Evolutionary conservation across 73 alveolate genomes (phyloP).

Genomic region (Paramecium caudatum): DNA sequence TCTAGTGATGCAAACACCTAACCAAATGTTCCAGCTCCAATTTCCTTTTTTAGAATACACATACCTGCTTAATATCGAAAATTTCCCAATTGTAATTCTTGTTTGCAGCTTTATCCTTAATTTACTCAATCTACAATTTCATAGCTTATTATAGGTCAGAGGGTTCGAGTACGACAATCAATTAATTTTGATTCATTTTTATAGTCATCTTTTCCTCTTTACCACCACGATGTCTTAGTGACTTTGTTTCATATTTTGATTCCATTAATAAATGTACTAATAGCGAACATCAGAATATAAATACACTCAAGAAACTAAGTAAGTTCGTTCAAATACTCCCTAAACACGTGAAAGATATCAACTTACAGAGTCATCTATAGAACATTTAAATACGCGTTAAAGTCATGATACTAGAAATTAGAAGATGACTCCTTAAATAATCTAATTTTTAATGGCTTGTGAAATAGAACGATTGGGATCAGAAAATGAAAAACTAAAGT

Average conservation of each 20-base stretch:
- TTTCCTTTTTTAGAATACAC: conserved; percentile 7
- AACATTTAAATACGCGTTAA: neutral
- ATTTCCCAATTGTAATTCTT: conserved; percentile 59
- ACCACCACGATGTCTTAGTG: conserved; percentile 10
- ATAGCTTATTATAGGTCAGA: conserved; percentile 6
- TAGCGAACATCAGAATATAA: neutral
- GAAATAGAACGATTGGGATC: neutral
- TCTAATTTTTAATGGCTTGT: conserved; percentile 12
- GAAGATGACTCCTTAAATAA: conserved; percentile 2
- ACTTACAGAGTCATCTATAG: neutral
- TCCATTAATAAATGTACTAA: neutral
- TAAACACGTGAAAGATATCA: neutral
- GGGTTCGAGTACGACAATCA: conserved; percentile 49
- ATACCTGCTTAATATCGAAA: conserved; percentile 47
- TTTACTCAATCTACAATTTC: conserved; percentile 44
- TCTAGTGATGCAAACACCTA: conserved; percentile 58
- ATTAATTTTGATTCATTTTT: conserved; percentile 10
- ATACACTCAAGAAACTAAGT: neutral
- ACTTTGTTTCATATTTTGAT: neutral
- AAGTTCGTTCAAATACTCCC: neutral
- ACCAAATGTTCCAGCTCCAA: conserved; percentile 58
- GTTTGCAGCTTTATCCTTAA: conserved; percentile 40
- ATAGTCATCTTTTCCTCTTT: conserved; percentile 44
- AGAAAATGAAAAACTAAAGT: conserved; percentile 12
- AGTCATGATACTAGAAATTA: neutral